phyloP scores from a whole-genome alignment of 805 yeast genomes.

The Kluyveromyces dobzhanskii region DNA sequence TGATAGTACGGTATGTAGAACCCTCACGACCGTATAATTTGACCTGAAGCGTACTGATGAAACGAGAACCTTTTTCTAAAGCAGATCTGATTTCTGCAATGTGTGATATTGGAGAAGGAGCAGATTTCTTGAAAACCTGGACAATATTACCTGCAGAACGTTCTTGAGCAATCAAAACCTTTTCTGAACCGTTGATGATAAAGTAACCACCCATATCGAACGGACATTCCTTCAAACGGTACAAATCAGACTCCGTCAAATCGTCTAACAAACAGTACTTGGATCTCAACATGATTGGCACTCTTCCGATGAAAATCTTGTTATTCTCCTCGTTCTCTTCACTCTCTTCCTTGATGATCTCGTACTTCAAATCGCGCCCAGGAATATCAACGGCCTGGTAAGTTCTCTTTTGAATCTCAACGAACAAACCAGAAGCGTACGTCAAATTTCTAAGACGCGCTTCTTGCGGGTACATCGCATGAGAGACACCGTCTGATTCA shows the following conservation, averaged over 20 bases:
- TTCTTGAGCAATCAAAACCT: constrained; percentile 97
- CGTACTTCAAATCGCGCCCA: constrained; percentile 52
- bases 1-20: constrained; percentile 70
- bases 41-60: constrained; percentile 89
- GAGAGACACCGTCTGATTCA: constrained; percentile 99
- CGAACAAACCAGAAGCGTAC: constrained; percentile 91
- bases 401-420: constrained; percentile 88
- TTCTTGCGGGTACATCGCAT: constrained; percentile 96
- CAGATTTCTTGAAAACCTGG: constrained; percentile 95
- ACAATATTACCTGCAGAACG: constrained; percentile 97
- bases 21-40: constrained; percentile 81
- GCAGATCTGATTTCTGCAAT: constrained; percentile 97
- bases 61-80: constrained; percentile 91
- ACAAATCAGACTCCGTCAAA: constrained; percentile 84
- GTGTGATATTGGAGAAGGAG: constrained; percentile 93
- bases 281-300: constrained; percentile 96
- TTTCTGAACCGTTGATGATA: constrained; percentile 96
- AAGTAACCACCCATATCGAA: constrained; percentile 99
- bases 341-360: constrained; percentile 39
- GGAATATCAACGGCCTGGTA: constrained; percentile 73
- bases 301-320: constrained; percentile 89
- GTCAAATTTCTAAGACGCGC: constrained; percentile 94
- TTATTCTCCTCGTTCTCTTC: constrained; percentile 64
- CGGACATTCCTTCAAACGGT: constrained; percentile 96
- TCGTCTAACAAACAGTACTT: constrained; percentile 91